A percentile compares a stretch with the other conserved stretches of the same genome.
Evolutionary conservation across 1,284 basidiomycete species (phyloP).

Genomic region (Cutaneotrichosporon dermatis): DNA sequence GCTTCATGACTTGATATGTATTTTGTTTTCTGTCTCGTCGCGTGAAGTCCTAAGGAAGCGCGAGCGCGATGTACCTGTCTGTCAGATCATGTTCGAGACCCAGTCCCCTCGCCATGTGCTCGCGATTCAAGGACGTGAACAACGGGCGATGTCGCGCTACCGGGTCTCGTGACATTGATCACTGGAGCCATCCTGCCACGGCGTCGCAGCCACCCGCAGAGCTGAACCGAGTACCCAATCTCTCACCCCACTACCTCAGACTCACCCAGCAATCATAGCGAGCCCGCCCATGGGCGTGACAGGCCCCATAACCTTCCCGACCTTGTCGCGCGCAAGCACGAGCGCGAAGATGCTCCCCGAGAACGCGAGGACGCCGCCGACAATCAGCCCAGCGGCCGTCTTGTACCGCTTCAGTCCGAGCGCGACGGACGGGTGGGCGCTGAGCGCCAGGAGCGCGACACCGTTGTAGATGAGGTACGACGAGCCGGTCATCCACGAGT

Average conservation of each 20-base stretch:
- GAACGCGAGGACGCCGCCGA: conserved; percentile 64
- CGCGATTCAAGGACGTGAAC: too few species aligned
- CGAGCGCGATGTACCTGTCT: conserved; percentile 25
- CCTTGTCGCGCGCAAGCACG: conserved; percentile 58
- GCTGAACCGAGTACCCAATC: too few species aligned
- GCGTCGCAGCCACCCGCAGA: too few species aligned
- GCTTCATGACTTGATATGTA: neutral
- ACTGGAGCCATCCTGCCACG: too few species aligned
- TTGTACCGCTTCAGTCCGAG: conserved; percentile 49
- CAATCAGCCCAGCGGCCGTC: conserved; percentile 64
- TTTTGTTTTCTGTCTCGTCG: neutral
- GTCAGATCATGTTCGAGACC: neutral
- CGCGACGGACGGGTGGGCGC: conserved; percentile 65
- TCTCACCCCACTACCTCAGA: conserved; percentile 8
- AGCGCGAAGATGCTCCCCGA: conserved; percentile 67
- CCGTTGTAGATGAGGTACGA: conserved; percentile 63
- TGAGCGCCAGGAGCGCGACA: conserved; percentile 65
- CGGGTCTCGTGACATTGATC: too few species aligned
- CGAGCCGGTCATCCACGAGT: conserved; percentile 42
- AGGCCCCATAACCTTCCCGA: conserved; percentile 62
- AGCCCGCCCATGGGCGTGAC: conserved; percentile 70
- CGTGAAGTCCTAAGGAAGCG: conserved; percentile 7
- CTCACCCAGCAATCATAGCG: conserved; percentile 73
- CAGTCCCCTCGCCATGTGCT: neutral
- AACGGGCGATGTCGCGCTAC: too few species aligned